These are phyloP conservation scores for Puya raimondii DNA, from an alignment of 176 grass and related monocot genomes.

Conservation along the genomic window DNA sequence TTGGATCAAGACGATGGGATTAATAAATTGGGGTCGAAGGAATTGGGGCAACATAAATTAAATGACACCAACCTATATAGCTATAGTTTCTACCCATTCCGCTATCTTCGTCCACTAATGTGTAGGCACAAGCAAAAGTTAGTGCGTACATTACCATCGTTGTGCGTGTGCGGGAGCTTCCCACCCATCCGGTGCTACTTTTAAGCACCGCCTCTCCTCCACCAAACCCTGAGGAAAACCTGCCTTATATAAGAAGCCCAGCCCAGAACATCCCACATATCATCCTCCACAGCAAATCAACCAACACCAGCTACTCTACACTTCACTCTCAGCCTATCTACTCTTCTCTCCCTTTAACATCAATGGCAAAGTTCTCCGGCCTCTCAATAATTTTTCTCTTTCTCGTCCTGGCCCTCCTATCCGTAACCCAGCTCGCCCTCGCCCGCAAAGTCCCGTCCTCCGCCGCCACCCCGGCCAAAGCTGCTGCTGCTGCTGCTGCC, in stretches of 20 bases:
- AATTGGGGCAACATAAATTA: not conserved
- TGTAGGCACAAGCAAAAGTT: too few species aligned
- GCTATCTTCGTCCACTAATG: too few species aligned
- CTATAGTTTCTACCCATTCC: not conserved
- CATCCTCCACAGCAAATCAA: not conserved
- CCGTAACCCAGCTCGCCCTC: too few species aligned
- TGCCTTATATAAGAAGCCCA: not conserved
- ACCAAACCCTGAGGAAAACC: not conserved
- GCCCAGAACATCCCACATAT: not conserved
- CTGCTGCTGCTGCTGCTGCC: not conserved
- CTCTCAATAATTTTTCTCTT: not conserved
- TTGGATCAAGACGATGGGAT: not conserved
- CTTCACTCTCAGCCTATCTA: not conserved
- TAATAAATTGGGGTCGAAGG: not conserved
- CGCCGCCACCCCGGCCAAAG: not conserved
- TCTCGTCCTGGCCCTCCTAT: not conserved
- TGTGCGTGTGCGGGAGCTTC: too few species aligned
- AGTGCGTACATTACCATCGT: too few species aligned
- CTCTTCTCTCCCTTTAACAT: not conserved
- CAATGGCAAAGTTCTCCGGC: not conserved
- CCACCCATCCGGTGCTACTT: too few species aligned
- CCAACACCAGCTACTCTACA: not conserved
- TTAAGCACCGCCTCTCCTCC: slow-evolving; percentile 3
- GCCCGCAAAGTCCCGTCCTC: not conserved
- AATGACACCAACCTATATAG: not conserved